Evolutionary conservation across 129 eudicot species (phyloP), one percentile per base, ranked within the genome.

Genomic region (Ambrosia artemisiifolia): DNA sequence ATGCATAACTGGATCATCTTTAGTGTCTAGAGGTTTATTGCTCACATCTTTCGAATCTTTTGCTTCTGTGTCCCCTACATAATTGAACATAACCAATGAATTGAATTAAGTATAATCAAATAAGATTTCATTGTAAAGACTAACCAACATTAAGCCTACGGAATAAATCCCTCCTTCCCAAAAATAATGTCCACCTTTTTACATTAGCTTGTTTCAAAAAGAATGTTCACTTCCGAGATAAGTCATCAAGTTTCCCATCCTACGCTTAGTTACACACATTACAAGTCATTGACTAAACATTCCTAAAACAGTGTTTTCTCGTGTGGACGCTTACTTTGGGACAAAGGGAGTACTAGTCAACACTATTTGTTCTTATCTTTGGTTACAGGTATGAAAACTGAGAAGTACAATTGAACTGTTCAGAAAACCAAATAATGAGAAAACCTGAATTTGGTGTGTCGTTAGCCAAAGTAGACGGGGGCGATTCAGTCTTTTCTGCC

Each of bases 401-500:
- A 42, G 30, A 73, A 46, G 63, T 18, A 65, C 11, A 17, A 42
- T 38, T 53, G 73, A 65, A 55, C 24, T 75, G 8, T 43, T 60
- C 62, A 77, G 20, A 12, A 67, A 69, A 77, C n/a, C 1, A 69
- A 50, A n/a, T 16, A 63, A 16, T 11, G 11, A 36, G 16, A 10
- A 69, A 51, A 92, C 97, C 97, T 90, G 89, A 72, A 67, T 46
- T 65, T 56, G 46, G 63, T 11, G 44, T 83, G 34, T 77, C 83
- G 49, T 76, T 92, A 74, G 57, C 70, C 67, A 63, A 32, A 2
- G 88, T 68, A 14, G 62, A 36, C 28, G 24, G 68, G 30, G 70
- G 64, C 32, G 78, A 63, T 75, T 85, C 85, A 61, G 80, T 72
- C 55, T 75, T 81, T 47, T 74, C 88, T 35, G 89, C 24, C 81